Base-by-base conservation (phyloP, 345 rosid species). In the Mangifera indica region DNA sequence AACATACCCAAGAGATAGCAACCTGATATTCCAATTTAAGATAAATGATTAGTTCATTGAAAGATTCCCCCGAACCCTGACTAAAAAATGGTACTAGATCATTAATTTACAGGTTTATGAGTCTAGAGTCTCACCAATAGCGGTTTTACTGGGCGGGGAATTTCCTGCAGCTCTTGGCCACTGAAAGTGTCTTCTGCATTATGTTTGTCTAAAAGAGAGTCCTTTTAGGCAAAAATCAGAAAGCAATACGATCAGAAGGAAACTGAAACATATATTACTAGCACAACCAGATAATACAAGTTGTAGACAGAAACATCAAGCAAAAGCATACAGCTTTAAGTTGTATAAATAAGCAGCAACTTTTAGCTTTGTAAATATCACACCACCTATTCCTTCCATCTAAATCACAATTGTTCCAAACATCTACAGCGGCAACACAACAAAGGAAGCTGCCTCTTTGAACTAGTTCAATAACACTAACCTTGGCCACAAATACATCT, bases 401-500 rank as follows among this genome's bases (percentile, higher is more conserved):
- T 40, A 15, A 58, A 65, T 21, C 20, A 60, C 20, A 18, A 37
- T 63, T 63, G 52, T 34, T 57, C 45, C 42, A 29, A 64, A 49
- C 40, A n/a, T 49, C 34, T 20, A 54, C 20, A 32, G 24, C 11
- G 65, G 59, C n/a, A 66, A 32, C 18, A 45, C 56, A 44, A 57
- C 48, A 55, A 58, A 29, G 29, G 25, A 60, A 7, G 60, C 29
- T 55, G 7, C 66, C 56, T 67, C 25, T 20, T 34, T 21, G 14
- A 20, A 72, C 44, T 34, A 17, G 52, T 60, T 63, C 57, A 45
- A 72, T 48, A 65, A 22, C 58, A 48, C 77, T 69, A 63, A 92
- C 99, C 97, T 95, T 95, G 48, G 86, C 84, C 66, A 89, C 88
- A 72, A 95, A 95, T 60, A 82, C 52, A 82, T 95, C 98, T 83